Evolutionary conservation across 352 stramenopile species (phyloP), one percentile per base, ranked within the genome.

Genomic region (Blastocystis hominis): DNA sequence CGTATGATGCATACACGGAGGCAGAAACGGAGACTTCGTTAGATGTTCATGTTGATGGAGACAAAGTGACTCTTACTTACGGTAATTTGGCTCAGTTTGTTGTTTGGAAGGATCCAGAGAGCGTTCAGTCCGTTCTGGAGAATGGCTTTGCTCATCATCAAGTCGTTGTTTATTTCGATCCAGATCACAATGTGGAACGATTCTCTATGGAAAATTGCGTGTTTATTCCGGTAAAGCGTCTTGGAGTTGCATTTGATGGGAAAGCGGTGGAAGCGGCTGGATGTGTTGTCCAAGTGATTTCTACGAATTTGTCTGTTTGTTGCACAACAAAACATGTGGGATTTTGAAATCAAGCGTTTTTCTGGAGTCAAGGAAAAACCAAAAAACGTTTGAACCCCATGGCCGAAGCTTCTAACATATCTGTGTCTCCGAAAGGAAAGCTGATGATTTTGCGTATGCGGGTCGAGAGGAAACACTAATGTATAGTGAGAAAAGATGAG

Each of bases 401-500:
- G 34, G 24, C 62, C 24, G 40, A 47, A 3, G 38, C 34, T 20
- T 72, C 34, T 50, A n/a, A 59, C 50, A 72, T 84, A 24, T 54
- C 50, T 9, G 54, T 53, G 30, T 40, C 54, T 54, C 72, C 72
- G 6, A 84, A 61, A 64, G 72, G 62, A 69, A 64, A 53, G 44
- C 17, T 84, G 15, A 84, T 53, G 15, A 47, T 84, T 53, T 68
- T 68, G 10, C 30, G 72, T 84, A n/a, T 38, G n/a, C 13, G 38
- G 7, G 17, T 61, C n/a, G 47, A 3, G 13, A 46, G 13, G n/a
- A 34, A 40, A n/a, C 13, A 5, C 20, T 54, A 63, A 62, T 80
- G 24, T 30, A 46, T 84, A 84, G 72, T 84, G 3, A 59, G 68
- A 34, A 13, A 20, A 46, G 72, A 68, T 15, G 55, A 84, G 36